Percentiles rank a stretch among this genome's conserved stretches.
phyloP scores from a whole-genome alignment of 1,284 basidiomycete genomes.

The Athelia sp. region DNA sequence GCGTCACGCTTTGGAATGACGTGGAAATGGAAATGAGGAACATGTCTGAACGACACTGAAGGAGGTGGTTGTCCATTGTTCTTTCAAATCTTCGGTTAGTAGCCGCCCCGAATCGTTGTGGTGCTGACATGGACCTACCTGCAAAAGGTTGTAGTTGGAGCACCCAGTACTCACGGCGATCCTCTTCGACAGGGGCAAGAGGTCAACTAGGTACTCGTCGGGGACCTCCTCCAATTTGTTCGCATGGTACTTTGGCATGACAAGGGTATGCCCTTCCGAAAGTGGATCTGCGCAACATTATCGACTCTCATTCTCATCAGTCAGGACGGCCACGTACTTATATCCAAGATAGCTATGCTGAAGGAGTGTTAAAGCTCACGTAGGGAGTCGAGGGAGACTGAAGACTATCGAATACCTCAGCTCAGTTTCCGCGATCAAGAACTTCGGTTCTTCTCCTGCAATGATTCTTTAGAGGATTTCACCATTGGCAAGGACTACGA shows the following conservation, averaged over 20 bases:
- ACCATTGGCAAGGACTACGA: too few relatives aligned
- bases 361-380: background rate
- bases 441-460: background rate
- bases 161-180: constrained; percentile 51
- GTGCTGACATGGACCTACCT: constrained; percentile 24
- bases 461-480: background rate
- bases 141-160: constrained; percentile 58
- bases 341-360: constrained; percentile 6
- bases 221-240: constrained; percentile 48
- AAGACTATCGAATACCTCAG: background rate
- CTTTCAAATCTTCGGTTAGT: constrained; percentile 11
- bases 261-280: constrained; percentile 36
- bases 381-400: background rate
- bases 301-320: background rate
- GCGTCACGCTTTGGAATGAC: constrained; percentile 34
- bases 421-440: background rate
- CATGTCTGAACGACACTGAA: constrained; percentile 36
- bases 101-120: background rate
- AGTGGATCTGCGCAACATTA: constrained; percentile 14
- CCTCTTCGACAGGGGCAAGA: constrained; percentile 56
- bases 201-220: constrained; percentile 47
- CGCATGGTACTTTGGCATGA: constrained; percentile 48
- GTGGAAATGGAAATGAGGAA: constrained; percentile 37
- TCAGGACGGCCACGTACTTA: background rate
- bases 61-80: constrained; percentile 38